Conservation (phyloP, 1,139 yeast species). For the Lodderomyces orthopsilosis region DNA sequence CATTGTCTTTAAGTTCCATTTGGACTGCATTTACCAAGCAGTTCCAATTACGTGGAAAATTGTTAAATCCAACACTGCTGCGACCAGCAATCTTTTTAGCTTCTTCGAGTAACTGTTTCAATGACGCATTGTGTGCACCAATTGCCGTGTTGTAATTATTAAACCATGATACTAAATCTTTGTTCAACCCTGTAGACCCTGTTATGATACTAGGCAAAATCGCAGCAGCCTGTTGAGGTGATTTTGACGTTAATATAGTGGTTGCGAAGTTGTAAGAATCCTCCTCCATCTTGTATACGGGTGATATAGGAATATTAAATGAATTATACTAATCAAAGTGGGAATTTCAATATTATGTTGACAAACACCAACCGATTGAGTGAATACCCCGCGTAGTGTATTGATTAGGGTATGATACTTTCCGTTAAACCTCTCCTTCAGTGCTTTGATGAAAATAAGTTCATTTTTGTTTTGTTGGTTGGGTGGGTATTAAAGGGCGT, state of each 20-base stretch:
- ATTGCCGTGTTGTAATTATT: constrained; percentile 50
- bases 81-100: constrained; percentile 16
- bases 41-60: constrained; percentile 55
- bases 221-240: constrained; percentile 43
- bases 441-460: background rate
- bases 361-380: background rate
- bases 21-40: constrained; percentile 51
- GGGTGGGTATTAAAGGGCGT: background rate
- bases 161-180: constrained; percentile 52
- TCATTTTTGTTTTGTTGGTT: background rate
- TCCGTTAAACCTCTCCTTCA: too few species aligned
- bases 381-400: too few species aligned
- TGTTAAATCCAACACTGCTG: constrained; percentile 47
- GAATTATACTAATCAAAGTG: background rate
- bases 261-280: constrained; percentile 26
- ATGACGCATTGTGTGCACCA: constrained; percentile 48
- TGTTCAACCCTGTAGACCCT: constrained; percentile 21
- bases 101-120: constrained; percentile 43
- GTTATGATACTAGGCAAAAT: constrained; percentile 37
- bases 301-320: background rate
- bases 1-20: constrained; percentile 53
- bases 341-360: background rate
- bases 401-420: background rate
- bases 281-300: constrained; percentile 7
- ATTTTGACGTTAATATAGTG: constrained; percentile 41